Conservation (phyloP, 2,329 filamentous ascomycete genomes). For the Karstenula rhodostoma region DNA sequence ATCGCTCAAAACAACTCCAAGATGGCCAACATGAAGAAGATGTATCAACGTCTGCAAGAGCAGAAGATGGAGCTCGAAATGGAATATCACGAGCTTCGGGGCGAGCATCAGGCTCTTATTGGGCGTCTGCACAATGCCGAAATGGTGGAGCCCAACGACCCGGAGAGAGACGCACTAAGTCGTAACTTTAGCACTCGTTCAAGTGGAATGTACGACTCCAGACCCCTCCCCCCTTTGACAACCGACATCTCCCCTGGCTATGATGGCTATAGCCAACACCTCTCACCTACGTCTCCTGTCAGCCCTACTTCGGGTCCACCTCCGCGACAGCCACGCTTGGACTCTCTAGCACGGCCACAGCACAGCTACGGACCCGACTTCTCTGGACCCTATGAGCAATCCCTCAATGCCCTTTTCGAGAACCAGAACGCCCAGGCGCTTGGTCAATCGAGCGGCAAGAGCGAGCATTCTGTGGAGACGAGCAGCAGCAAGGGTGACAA, state of each 20-base stretch:
- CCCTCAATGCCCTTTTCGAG: conserved; percentile 37
- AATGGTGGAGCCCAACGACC: conserved; percentile 20
- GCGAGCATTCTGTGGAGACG: conserved; percentile 51
- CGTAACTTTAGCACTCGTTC: conserved; percentile 40
- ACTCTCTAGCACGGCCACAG: conserved; percentile 33
- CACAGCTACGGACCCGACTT: conserved; percentile 38
- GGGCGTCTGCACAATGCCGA: conserved; percentile 36
- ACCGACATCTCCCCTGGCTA: conserved; percentile 35
- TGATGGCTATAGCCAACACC: conserved; percentile 40
- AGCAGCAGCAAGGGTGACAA: conserved; percentile 46
- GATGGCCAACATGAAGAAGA: conserved; percentile 60
- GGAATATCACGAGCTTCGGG: conserved; percentile 52
- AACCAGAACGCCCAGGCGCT: conserved; percentile 24
- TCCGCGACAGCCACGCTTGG: conserved; percentile 36
- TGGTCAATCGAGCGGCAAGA: conserved; percentile 48
- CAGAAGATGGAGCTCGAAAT: conserved; percentile 61
- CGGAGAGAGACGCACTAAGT: conserved; percentile 26
- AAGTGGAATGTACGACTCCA: conserved; percentile 30
- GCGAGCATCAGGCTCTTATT: conserved; percentile 38
- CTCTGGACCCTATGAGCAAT: conserved; percentile 41
- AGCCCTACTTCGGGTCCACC: conserved; percentile 31
- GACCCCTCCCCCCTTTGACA: conserved; percentile 36
- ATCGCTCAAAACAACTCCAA: conserved; percentile 58
- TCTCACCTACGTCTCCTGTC: conserved; percentile 36
- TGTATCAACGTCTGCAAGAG: conserved; percentile 59